Conservation (phyloP, 2,329 filamentous ascomycete species). For the Exserohilum rostratum region DNA sequence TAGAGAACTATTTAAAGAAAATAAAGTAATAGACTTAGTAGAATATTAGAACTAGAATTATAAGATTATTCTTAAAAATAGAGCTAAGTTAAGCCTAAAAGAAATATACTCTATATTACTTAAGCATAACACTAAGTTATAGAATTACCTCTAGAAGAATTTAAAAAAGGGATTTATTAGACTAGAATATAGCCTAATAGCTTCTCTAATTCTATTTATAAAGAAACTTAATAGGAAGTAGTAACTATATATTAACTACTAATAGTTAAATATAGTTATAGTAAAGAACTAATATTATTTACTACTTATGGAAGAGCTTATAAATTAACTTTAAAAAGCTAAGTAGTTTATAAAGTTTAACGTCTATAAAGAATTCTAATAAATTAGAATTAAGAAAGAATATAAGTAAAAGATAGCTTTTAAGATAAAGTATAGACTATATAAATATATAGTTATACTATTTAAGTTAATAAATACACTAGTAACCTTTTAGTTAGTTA, state of each 20-base stretch:
- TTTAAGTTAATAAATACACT: neutral
- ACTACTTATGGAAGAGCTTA: too few relatives aligned
- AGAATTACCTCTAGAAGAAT: neutral
- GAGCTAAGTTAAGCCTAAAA: neutral
- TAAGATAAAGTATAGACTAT: neutral
- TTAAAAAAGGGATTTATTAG: conserved; percentile 1
- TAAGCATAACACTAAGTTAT: conserved; percentile 1
- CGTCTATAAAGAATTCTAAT: neutral
- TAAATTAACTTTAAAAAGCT: neutral
- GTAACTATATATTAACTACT: neutral
- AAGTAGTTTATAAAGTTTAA: neutral
- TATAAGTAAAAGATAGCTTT: neutral
- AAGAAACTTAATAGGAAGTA: too few relatives aligned
- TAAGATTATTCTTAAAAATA: neutral
- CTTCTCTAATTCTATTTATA: neutral
- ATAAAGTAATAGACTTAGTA: neutral
- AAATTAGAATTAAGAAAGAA: neutral
- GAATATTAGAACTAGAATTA: neutral
- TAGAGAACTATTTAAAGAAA: too few relatives aligned
- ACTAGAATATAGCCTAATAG: neutral
- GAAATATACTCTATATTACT: neutral
- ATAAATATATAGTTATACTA: neutral
- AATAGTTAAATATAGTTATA: neutral
- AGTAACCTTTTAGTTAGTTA: conserved; percentile 3
- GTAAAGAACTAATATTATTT: neutral